Evolutionary conservation across 805 yeast species (phyloP).

Genomic region (Yamadazyma kitorensis): DNA sequence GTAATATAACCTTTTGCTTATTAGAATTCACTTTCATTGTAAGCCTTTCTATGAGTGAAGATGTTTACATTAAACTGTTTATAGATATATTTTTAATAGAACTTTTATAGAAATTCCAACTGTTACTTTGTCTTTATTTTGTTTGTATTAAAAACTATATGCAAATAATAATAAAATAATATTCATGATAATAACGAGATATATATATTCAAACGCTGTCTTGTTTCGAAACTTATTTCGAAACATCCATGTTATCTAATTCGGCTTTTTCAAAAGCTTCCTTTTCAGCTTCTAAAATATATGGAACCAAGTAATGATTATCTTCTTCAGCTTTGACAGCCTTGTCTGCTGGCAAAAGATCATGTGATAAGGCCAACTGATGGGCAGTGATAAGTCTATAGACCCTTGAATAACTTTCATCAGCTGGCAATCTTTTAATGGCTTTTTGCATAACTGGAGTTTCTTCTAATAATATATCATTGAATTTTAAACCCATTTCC

Average conservation of each 20-base stretch:
- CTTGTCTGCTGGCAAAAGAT: constrained; percentile 77
- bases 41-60: too few relatives aligned
- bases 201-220: too few relatives aligned
- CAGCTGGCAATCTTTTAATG: constrained; percentile 78
- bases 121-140: too few relatives aligned
- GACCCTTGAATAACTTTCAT: constrained; percentile 84
- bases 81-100: too few relatives aligned
- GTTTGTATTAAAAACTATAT: too few relatives aligned
- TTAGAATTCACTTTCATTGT: too few relatives aligned
- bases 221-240: too few relatives aligned
- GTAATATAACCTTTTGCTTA: too few relatives aligned
- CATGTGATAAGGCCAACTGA: constrained; percentile 81
- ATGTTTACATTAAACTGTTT: too few relatives aligned
- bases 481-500: constrained; percentile 85
- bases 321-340: constrained; percentile 80
- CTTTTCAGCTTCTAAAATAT: constrained; percentile 90
- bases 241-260: constrained; percentile 70
- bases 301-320: constrained; percentile 78
- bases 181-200: too few relatives aligned
- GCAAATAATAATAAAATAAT: too few relatives aligned
- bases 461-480: constrained; percentile 88
- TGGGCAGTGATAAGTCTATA: constrained; percentile 91
- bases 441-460: constrained; percentile 84
- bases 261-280: constrained; percentile 85
- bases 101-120: too few relatives aligned